Evolutionary conservation across 768 basidiomycete species (phyloP), one percentile per base, ranked within the genome.

Genomic region (Kwoniella newhampshirensis): DNA sequence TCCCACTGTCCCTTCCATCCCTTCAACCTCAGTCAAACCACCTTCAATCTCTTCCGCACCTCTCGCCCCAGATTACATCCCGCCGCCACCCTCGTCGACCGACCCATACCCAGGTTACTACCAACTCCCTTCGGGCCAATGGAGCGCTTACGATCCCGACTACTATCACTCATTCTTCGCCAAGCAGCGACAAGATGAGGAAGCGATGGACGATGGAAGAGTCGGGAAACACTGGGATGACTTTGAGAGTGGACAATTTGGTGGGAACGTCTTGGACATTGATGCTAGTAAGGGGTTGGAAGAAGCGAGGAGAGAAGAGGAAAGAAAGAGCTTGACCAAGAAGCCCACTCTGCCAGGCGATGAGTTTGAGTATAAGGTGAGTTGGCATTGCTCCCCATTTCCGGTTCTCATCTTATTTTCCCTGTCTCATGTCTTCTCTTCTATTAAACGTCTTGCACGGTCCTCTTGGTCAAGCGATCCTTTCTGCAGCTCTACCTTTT

Each of bases 71-170:
- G 71, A 73, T 39, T 75, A 68, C 55, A 51, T 64, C 3, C 74
- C 74, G 0, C 74, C 72, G 3, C 26, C 40, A 36, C 74, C 74
- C 1, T 67, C 66, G 6, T 6, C 54, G 1, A 40, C 43, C 13
- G 74, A 75, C 47, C 72, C 70, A 12, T 75, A 75, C 66, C 74
- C 74, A 23, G 74, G 74, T 17, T 75, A 73, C 52, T 75, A 75
- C 56, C 70, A 65, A 42, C 61, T 70, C 20, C 74, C 74, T 1
- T 57, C 53, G 0, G 72, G 72, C 18, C 28, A 63, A 50, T 75
- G 71, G 71, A 63, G 63, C 54, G 70, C 72, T 2, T 71, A 75
- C 67, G 70, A 73, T 28, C 64, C 68, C 35, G 63, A 59, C 25
- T 73, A 68, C 51, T 75, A 74, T 57, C 41, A 57, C 25, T 67